These are phyloP conservation scores for Inonotus obliquus DNA, from an alignment of 1,284 basidiomycete species.

Conservation along the genomic window DNA sequence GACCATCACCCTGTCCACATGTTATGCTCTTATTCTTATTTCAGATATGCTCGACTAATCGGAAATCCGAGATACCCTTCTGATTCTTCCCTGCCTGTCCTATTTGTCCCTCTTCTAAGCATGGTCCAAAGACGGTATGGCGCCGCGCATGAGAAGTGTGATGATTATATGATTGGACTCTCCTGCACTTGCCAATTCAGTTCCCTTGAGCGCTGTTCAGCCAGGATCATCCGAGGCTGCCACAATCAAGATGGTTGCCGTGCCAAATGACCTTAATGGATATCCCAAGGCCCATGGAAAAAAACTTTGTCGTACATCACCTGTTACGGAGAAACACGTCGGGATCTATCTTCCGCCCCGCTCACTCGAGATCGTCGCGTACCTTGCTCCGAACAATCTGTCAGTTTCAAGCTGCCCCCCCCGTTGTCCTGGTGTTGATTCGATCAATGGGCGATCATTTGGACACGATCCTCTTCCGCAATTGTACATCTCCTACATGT, in stretches of 20 bases:
- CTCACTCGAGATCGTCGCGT: constrained; percentile 2
- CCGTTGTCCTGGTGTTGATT: neutral
- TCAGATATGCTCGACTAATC: neutral
- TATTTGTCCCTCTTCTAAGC: neutral
- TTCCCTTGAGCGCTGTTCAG: neutral
- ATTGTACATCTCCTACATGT: neutral
- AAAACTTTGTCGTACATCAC: neutral
- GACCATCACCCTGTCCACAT: neutral
- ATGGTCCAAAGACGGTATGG: too few species aligned
- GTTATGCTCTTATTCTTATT: neutral
- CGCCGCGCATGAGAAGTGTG: too few species aligned
- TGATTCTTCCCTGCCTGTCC: neutral
- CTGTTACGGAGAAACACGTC: neutral
- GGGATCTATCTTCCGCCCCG: constrained; percentile 2
- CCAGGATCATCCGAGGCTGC: neutral
- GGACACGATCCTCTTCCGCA: neutral
- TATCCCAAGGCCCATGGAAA: neutral
- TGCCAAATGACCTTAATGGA: neutral
- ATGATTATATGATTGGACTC: too few species aligned
- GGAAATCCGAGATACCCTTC: neutral
- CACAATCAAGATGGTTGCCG: neutral
- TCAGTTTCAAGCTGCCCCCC: constrained; percentile 2
- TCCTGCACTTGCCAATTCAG: too few species aligned
- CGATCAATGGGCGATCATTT: neutral
- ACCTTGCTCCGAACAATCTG: neutral